Percentiles rank a stretch among this genome's conserved stretches.
Evolutionary conservation across 164 flowering plant genomes (phyloP).

Genomic region (Liriodendron chinense): DNA sequence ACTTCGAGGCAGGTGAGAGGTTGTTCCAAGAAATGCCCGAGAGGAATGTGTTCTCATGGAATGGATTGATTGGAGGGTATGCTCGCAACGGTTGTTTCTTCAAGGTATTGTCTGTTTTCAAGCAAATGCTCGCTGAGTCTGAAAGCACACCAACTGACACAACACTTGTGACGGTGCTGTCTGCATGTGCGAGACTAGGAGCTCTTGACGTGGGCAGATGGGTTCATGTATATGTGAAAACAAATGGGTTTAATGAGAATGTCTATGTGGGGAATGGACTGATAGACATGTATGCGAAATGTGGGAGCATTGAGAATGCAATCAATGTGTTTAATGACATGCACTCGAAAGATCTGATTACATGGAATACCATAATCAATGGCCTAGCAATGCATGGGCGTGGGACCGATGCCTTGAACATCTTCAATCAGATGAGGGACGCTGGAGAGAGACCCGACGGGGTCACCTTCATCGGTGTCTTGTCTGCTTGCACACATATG

Average conservation of each 20-base stretch:
- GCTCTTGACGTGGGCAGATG: conserved; percentile 56
- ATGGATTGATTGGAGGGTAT: conserved; percentile 63
- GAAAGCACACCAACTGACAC: conserved; percentile 53
- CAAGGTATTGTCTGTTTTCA: conserved; percentile 47
- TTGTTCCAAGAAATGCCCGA: conserved; percentile 59
- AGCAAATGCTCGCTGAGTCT: conserved; percentile 49
- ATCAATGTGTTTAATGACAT: conserved; percentile 43
- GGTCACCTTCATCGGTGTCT: conserved; percentile 58
- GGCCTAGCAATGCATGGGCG: conserved; percentile 67
- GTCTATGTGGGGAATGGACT: conserved; percentile 53
- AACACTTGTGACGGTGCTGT: conserved; percentile 54
- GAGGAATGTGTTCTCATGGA: conserved; percentile 71
- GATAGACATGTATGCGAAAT: conserved; percentile 75
- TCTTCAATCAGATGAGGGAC: conserved; percentile 46
- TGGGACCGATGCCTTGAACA: conserved; percentile 46
- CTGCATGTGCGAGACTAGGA: conserved; percentile 65
- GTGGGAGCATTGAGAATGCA: conserved; percentile 55
- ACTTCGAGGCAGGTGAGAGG: conserved; percentile 35
- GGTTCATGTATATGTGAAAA: conserved; percentile 53
- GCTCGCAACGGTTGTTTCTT: conserved; percentile 34
- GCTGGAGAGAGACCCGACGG: conserved; percentile 52
- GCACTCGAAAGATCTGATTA: conserved; percentile 54
- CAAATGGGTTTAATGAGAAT: conserved; percentile 40
- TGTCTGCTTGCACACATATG: conserved; percentile 71
- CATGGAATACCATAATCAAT: conserved; percentile 64